A percentile compares a stretch with the other conserved stretches of the same genome.
Conservation (phyloP, 331 rosid genomes). For the Rosa hybrid region DNA sequence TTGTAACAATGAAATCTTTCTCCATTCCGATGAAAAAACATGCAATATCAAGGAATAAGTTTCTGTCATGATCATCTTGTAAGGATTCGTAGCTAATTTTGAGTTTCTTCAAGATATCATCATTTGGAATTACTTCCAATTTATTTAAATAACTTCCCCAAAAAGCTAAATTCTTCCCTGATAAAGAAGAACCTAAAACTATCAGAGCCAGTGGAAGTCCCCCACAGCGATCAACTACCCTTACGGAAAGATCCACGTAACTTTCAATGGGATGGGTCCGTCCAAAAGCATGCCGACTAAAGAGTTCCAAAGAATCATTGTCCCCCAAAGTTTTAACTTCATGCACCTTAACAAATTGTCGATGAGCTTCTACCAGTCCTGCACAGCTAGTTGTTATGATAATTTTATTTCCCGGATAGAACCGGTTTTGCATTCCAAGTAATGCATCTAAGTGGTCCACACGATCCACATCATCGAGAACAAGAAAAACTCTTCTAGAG, state of each 20-base stretch:
- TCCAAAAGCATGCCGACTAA: constrained; percentile 22
- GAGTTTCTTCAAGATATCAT: not conserved
- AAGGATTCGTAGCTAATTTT: not conserved
- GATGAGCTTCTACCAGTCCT: not conserved
- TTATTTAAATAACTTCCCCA: not conserved
- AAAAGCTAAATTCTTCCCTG: not conserved
- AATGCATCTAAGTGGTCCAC: constrained; percentile 3
- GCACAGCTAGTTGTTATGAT: constrained; percentile 19
- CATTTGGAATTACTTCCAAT: not conserved
- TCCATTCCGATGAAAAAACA: constrained; percentile 9
- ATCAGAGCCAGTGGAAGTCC: constrained; percentile 12
- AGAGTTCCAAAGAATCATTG: constrained; percentile 13
- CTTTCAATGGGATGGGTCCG: not conserved
- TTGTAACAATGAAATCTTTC: not conserved
- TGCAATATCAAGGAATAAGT: constrained; percentile 8
- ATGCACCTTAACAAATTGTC: not conserved
- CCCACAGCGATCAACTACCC: not conserved
- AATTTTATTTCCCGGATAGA: not conserved
- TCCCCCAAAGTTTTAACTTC: not conserved
- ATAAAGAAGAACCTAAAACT: constrained; percentile 1
- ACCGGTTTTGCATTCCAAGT: not conserved
- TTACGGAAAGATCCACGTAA: not conserved
- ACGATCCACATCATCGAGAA: constrained; percentile 22
- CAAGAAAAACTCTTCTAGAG: not conserved
- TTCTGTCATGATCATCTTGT: not conserved